Base-by-base conservation (phyloP, 345 rosid genomes). In the Isatis tinctoria region DNA sequence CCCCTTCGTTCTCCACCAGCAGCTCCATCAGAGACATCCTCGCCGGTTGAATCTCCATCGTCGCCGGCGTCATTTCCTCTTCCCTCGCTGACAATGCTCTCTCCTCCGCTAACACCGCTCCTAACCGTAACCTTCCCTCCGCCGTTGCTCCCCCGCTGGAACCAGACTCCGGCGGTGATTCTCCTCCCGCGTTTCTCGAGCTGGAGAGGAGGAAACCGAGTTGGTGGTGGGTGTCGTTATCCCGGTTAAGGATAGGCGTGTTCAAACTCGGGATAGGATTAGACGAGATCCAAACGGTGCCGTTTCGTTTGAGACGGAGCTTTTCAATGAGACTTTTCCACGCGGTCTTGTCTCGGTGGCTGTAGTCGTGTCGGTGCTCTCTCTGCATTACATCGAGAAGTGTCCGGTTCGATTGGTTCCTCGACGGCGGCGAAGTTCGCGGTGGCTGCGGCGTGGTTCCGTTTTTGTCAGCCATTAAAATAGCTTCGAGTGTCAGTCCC, bases 21-120 rank as follows among this genome's bases (percentile, higher is more conserved):
- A 95, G 80, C 61, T 95, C 97, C 97, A 92, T 85, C 65, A 95
- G 66, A n/a, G 99, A 92, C 96, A 88, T 87, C 83, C 93, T 86
- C 70, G 79, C 79, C 17, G 84, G 85, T 75, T 71, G 83, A 28
- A 48, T 30, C 43, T 65, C 59, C 76, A 80, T 87, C 72, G 81
- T 83, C 48, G 22, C 47, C 72, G 32, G 8, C 58, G 22, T 6
- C 3, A 18, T 67, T 1, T 67, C 78, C 47, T 22, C 74, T 74
- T 77, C 96, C 72, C 96, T 80, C 0, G 91, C 92, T 0, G 98
- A 89, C 73, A 86, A 32, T 10, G 65, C 75, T 70, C 96, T 83
- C 75, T 88, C 96, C 81, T 89, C 93, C 4, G 85, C 85, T 77
- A 88, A 76, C 4, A 66, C 87, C 1, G 74, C 83, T 1, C 85